These are phyloP conservation scores for Cryptococcus sp. DNA, from an alignment of 1,284 basidiomycete genomes.

Conservation along the genomic window DNA sequence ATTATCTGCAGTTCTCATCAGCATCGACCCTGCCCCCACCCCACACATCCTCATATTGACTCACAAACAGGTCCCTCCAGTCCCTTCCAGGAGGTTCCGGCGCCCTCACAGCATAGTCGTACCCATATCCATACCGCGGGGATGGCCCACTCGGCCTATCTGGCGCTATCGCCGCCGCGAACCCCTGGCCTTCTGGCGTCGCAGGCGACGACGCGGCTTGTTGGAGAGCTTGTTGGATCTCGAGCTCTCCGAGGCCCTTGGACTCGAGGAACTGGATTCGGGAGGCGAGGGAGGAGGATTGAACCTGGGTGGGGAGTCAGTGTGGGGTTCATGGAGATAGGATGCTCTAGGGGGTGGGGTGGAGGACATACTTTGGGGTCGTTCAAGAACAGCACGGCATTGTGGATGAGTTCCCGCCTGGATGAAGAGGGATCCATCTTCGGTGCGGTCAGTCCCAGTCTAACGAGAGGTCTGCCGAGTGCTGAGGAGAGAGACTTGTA, in stretches of 20 bases:
- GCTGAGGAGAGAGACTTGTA: too few species aligned
- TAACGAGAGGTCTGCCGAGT: too few species aligned
- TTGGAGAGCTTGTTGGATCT: slow-evolving; percentile 83
- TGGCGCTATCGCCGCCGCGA: background rate
- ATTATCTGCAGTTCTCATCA: slow-evolving; percentile 65
- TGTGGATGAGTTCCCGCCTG: slow-evolving; percentile 68
- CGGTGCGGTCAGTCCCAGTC: too few species aligned
- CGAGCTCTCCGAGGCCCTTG: slow-evolving; percentile 77
- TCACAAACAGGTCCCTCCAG: slow-evolving; percentile 92
- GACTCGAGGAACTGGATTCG: slow-evolving; percentile 90
- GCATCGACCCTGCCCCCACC: background rate
- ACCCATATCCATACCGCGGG: slow-evolving; percentile 16
- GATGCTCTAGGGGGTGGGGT: background rate
- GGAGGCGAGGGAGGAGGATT: slow-evolving; percentile 72
- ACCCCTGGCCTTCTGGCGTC: background rate
- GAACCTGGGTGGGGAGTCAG: slow-evolving; percentile 33
- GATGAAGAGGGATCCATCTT: slow-evolving; percentile 11
- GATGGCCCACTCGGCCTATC: slow-evolving; percentile 8
- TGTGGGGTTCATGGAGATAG: background rate
- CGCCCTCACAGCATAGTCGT: slow-evolving; percentile 23
- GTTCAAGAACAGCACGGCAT: slow-evolving; percentile 73
- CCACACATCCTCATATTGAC: slow-evolving; percentile 32
- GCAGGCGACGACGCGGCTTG: slow-evolving; percentile 51
- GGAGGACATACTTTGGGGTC: slow-evolving; percentile 53
- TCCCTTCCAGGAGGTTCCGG: slow-evolving; percentile 59